phyloP scores from a whole-genome alignment of 2,329 filamentous ascomycete genomes.

The Pestalotiopsis sp. region DNA sequence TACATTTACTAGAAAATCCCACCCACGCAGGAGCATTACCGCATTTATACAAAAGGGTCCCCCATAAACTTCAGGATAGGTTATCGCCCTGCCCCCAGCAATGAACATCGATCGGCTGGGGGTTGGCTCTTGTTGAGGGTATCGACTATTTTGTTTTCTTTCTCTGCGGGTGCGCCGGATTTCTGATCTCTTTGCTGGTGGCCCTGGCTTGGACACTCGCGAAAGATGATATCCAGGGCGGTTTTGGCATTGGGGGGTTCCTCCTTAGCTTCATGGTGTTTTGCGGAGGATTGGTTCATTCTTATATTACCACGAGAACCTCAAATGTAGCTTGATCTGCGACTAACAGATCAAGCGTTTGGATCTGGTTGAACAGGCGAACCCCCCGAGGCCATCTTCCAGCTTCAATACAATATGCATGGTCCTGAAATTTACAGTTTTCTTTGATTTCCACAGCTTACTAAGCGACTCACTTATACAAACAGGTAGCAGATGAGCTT shows the following conservation, averaged over 20 bases:
- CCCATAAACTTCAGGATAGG: conserved; percentile 27
- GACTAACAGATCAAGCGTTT: too few relatives aligned
- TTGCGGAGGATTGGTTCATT: conserved; percentile 20
- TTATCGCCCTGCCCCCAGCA: conserved; percentile 23
- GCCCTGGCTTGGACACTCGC: conserved; percentile 25
- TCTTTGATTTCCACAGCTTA: too few relatives aligned
- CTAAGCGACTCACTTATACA: too few relatives aligned
- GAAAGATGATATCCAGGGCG: conserved; percentile 27
- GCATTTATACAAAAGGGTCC: conserved; percentile 24
- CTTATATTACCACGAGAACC: neutral
- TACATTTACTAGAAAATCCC: conserved; percentile 30
- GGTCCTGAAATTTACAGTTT: too few relatives aligned
- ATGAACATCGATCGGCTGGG: conserved; percentile 29
- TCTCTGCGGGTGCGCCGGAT: conserved; percentile 20
- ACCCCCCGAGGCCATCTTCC: too few relatives aligned
- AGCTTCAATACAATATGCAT: too few relatives aligned
- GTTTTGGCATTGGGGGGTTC: conserved; percentile 29
- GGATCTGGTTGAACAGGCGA: too few relatives aligned
- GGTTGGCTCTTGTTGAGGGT: conserved; percentile 29
- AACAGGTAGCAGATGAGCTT: too few relatives aligned
- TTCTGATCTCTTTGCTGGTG: conserved; percentile 21
- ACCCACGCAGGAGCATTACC: conserved; percentile 24
- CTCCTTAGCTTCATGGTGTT: conserved; percentile 27
- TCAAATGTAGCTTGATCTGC: too few relatives aligned
- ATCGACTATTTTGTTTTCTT: conserved; percentile 25